These are phyloP conservation scores for Ogataea nitratoaversa DNA, from an alignment of 805 yeast species.

Conservation along the genomic window DNA sequence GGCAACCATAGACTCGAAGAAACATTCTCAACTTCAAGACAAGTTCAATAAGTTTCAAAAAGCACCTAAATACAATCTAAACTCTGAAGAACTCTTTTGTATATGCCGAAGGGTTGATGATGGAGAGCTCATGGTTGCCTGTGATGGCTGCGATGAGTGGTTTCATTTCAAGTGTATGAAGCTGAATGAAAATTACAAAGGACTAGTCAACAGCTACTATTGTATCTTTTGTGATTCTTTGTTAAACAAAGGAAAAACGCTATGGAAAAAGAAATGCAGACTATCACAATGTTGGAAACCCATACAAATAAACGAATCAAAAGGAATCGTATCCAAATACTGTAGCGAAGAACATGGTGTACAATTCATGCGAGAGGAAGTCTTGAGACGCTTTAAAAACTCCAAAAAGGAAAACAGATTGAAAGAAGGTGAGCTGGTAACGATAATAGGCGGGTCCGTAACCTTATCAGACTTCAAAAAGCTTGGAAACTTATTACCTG, in stretches of 20 bases:
- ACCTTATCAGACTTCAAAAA: slow-evolving; percentile 19
- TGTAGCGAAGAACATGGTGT: slow-evolving; percentile 72
- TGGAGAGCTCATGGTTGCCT: slow-evolving; percentile 85
- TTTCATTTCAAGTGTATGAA: slow-evolving; percentile 79
- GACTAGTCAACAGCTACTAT: slow-evolving; percentile 58
- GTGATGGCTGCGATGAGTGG: slow-evolving; percentile 96
- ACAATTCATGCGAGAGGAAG: slow-evolving; percentile 32
- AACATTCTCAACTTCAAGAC: slow-evolving; percentile 21
- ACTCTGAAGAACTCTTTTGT: slow-evolving; percentile 68
- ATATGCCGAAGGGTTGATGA: slow-evolving; percentile 73
- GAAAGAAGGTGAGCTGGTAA: slow-evolving; percentile 9
- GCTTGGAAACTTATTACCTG: slow-evolving; percentile 42
- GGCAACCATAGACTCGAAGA: slow-evolving; percentile 2
- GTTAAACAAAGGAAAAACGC: slow-evolving; percentile 45
- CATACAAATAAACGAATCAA: slow-evolving; percentile 28
- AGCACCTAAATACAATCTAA: slow-evolving; percentile 38
- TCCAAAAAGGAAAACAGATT: slow-evolving; percentile 9
- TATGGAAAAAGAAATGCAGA: slow-evolving; percentile 78
- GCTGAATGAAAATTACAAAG: slow-evolving; percentile 45
- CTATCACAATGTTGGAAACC: slow-evolving; percentile 53
- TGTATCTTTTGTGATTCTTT: slow-evolving; percentile 66
- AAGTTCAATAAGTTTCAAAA: slow-evolving; percentile 25
- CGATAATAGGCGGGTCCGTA: slow-evolving; percentile 14
- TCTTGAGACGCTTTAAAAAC: slow-evolving; percentile 19
- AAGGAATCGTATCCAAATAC: slow-evolving; percentile 52